Base-by-base conservation (phyloP, 345 rosid genomes). In the Syzygium oleosum region DNA sequence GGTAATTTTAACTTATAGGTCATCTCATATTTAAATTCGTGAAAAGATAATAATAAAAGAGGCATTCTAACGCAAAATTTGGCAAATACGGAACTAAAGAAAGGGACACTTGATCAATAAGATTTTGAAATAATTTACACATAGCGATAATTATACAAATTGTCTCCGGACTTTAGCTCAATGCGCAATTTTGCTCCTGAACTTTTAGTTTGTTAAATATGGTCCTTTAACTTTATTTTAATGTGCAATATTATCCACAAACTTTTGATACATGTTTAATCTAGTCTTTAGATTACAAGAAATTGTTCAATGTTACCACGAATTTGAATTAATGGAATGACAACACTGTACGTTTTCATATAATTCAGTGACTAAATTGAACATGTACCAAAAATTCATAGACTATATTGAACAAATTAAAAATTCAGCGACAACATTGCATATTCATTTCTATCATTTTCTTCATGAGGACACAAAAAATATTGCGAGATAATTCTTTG, bases 141-240 rank as follows among this genome's bases (percentile, higher is more conserved):
- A 10, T 4, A 25, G 14, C 0, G 1, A 58, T 25, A 58, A 25
- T 58, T 58, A 25, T 58, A 25, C 7, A 58, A 58, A 58, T 4
- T 29, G 29, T 58, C 63, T 58, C 14, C 0, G 6, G 11, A 58
- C 6, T 58, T 25, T 25, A 21, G 10, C 6, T 13, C 4, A 25
- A 0, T 5, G 0, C 0, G 0, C 11, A 58, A 58, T 0, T 0
- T 58, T 0, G 0, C 4, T 1, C 0, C 0, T 25, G 0, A 25
- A 25, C 6, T 25, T 58, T 25, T 25, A 58, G 11, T 58, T 58
- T 23, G 27, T 58, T 58, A 0, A 1, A 25, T 58, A 0, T 4
- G 11, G 4, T 25, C 1, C 7, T 0, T 4, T 6, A 58, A 58
- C 25, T n/a, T 58, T 58, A 58, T 58, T 58, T 25, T 31, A 58